Conservation (phyloP, 73 alveolate genomes). For the Paramecium bursaria region DNA sequence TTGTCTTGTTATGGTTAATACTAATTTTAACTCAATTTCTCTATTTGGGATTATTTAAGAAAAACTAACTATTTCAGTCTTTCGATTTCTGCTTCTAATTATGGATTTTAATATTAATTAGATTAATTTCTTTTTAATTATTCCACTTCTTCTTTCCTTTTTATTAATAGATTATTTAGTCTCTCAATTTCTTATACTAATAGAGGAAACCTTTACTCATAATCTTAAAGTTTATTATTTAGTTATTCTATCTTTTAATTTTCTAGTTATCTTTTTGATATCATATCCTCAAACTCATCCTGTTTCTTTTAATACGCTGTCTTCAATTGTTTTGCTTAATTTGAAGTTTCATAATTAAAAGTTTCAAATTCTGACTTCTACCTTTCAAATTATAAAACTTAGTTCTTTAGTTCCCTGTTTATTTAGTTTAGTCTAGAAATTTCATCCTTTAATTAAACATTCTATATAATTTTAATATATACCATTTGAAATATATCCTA, state of each 20-base stretch:
- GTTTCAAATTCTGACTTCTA: not conserved
- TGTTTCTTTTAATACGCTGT: not conserved
- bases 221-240: slow-evolving; percentile 3
- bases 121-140: not conserved
- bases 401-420: not conserved
- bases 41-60: slow-evolving; percentile 25
- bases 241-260: not conserved
- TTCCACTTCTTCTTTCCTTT: slow-evolving; percentile 32
- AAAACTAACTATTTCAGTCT: slow-evolving; percentile 14
- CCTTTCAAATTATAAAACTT: not conserved
- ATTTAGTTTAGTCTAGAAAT: not conserved
- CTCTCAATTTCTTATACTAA: slow-evolving; percentile 54
- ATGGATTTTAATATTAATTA: not conserved
- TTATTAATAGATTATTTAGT: slow-evolving; percentile 28
- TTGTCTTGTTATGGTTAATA: slow-evolving; percentile 15
- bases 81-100: slow-evolving; percentile 53
- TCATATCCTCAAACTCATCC: not conserved
- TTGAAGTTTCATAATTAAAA: slow-evolving; percentile 6
- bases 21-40: not conserved
- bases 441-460: slow-evolving; percentile 19
- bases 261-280: not conserved
- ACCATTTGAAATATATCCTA: slow-evolving; percentile 23
- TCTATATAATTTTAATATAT: slow-evolving; percentile 21
- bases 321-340: not conserved
- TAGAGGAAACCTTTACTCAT: slow-evolving; percentile 27